A percentile compares a stretch with the other conserved stretches of the same genome.
Conservation (phyloP, 139 green algal species). For the Yamagishiella unicocca region DNA sequence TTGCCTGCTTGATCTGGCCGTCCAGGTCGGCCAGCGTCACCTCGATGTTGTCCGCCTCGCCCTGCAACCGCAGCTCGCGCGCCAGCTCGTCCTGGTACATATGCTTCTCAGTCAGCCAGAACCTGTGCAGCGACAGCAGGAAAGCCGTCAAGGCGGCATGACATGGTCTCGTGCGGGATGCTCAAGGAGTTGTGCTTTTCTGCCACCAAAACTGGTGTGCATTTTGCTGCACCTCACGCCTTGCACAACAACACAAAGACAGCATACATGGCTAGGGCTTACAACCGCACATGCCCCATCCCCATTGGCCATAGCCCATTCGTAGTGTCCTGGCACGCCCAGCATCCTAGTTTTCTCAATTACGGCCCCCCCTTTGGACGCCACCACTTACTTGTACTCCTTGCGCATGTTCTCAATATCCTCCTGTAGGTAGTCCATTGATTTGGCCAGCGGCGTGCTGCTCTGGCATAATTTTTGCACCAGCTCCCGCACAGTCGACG, state of each 20-base stretch:
- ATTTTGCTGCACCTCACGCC: too few relatives aligned
- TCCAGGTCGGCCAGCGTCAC: slow-evolving; percentile 64
- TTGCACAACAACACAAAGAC: too few relatives aligned
- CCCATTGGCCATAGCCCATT: too few relatives aligned
- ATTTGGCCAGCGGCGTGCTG: slow-evolving; percentile 75
- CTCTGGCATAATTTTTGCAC: slow-evolving; percentile 80
- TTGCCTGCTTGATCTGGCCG: slow-evolving; percentile 53
- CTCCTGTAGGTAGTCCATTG: slow-evolving; percentile 80
- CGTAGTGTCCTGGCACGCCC: too few relatives aligned
- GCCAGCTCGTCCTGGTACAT: slow-evolving; percentile 70
- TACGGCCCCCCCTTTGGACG: too few relatives aligned
- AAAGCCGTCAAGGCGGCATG: too few relatives aligned
- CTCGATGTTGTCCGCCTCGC: slow-evolving; percentile 52
- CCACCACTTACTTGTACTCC: slow-evolving; percentile 60
- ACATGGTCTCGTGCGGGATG: too few relatives aligned
- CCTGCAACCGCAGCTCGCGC: slow-evolving; percentile 63
- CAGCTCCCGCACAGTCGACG: slow-evolving; percentile 57
- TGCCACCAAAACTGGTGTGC: too few relatives aligned
- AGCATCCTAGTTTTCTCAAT: too few relatives aligned
- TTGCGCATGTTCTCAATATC: slow-evolving; percentile 74
- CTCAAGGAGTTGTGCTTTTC: too few relatives aligned
- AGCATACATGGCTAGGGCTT: too few relatives aligned
- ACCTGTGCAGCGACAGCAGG: slow-evolving; percentile 39
- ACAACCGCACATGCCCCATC: too few relatives aligned
- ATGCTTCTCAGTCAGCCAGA: slow-evolving; percentile 74